phyloP scores from a whole-genome alignment of 1,284 basidiomycete species.

The Pterulicium gracile region DNA sequence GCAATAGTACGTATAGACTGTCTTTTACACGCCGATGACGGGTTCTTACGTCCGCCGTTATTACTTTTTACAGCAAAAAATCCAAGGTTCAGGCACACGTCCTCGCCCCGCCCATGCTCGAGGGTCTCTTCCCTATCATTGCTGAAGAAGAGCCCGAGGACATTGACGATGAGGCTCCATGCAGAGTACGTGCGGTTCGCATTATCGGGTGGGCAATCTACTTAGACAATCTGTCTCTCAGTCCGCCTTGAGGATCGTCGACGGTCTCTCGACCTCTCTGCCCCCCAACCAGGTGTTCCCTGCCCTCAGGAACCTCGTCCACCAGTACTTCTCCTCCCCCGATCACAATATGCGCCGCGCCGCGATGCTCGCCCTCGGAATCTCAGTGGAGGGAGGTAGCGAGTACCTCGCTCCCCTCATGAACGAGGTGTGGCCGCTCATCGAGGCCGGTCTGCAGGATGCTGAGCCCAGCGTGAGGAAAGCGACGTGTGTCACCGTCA shows the following conservation, averaged over 20 bases:
- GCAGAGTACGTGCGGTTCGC: slow-evolving; percentile 49
- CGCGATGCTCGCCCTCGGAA: slow-evolving; percentile 93
- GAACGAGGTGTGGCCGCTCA: slow-evolving; percentile 87
- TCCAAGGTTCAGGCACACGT: slow-evolving; percentile 86
- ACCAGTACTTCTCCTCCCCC: slow-evolving; percentile 75
- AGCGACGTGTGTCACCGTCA: slow-evolving; percentile 90
- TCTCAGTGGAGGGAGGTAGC: slow-evolving; percentile 95
- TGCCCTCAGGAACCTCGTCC: slow-evolving; percentile 73
- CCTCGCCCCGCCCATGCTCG: slow-evolving; percentile 81
- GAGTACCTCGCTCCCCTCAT: slow-evolving; percentile 97
- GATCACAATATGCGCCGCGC: slow-evolving; percentile 79
- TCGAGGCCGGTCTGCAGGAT: slow-evolving; percentile 86
- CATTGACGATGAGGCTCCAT: slow-evolving; percentile 85
- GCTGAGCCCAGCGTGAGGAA: slow-evolving; percentile 81
- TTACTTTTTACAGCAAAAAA: slow-evolving; percentile 70
- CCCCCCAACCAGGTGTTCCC: slow-evolving; percentile 98
- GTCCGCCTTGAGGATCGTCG: slow-evolving; percentile 92
- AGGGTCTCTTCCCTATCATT: slow-evolving; percentile 89
- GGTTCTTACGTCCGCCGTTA: slow-evolving; percentile 1
- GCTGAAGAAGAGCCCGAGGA: slow-evolving; percentile 79
- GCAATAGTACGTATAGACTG: slow-evolving; percentile 53
- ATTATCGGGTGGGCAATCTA: slow-evolving; percentile 1
- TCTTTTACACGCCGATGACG: slow-evolving; percentile 1
- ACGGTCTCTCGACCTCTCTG: slow-evolving; percentile 86
- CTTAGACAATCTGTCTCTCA: slow-evolving; percentile 19